These are phyloP conservation scores for Capsella rubella DNA, from an alignment of 441 rosid genomes.

Conservation along the genomic window DNA sequence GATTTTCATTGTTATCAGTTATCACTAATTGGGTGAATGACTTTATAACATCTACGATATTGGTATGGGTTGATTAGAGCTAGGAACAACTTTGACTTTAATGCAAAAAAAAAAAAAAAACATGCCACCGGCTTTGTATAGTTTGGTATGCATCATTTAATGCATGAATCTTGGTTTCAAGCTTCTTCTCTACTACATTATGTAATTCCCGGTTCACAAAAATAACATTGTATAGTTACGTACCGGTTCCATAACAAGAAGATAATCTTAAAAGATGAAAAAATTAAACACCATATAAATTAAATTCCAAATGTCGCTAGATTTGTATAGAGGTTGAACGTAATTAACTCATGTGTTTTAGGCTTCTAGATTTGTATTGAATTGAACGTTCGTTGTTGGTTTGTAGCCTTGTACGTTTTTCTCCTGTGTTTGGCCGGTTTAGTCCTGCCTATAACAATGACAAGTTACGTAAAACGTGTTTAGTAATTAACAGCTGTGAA, in stretches of 20 bases:
- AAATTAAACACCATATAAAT: not conserved
- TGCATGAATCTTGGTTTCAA: slow-evolving; percentile 39
- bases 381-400: not conserved
- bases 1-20: not conserved
- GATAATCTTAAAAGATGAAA: not conserved
- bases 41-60: slow-evolving; percentile 12
- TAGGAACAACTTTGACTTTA: slow-evolving; percentile 37
- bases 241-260: slow-evolving; percentile 1
- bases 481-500: not conserved
- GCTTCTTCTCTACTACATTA: slow-evolving; percentile 2
- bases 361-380: not conserved
- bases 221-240: no score
- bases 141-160: slow-evolving; percentile 42
- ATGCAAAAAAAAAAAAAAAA: slow-evolving; percentile 32
- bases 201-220: slow-evolving; percentile 19
- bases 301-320: not conserved
- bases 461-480: not conserved
- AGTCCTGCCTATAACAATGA: slow-evolving; percentile 2
- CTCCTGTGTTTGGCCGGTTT: slow-evolving; percentile 9
- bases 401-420: slow-evolving; percentile 3
- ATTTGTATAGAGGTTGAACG: not conserved
- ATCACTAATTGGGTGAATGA: slow-evolving; percentile 1
- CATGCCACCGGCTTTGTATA: slow-evolving; percentile 45
- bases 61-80: slow-evolving; percentile 28
- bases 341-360: not conserved